Conservation (phyloP, 768 basidiomycete genomes). For the Naganishia kalamii region DNA sequence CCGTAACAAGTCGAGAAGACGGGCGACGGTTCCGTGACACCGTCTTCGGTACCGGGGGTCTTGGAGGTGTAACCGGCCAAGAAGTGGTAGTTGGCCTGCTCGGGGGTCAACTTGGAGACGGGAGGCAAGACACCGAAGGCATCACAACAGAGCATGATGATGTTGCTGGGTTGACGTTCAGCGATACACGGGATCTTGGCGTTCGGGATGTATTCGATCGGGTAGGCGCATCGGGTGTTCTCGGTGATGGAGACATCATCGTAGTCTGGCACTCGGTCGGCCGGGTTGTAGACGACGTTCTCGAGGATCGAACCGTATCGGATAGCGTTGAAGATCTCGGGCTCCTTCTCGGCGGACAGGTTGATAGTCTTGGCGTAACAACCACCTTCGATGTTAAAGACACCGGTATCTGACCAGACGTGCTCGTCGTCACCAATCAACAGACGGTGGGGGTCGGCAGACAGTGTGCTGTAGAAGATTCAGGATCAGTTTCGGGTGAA, state of each 20-base stretch:
- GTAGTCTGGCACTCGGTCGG: constrained; percentile 78
- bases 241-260: constrained; percentile 95
- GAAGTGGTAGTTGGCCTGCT: constrained; percentile 97
- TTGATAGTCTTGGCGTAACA: constrained; percentile 99
- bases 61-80: constrained; percentile 86
- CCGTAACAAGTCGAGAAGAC: constrained; percentile 99
- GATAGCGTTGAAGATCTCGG: constrained; percentile 94
- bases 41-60: constrained; percentile 98
- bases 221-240: constrained; percentile 98
- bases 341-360: constrained; percentile 93
- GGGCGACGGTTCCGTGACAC: constrained; percentile 93
- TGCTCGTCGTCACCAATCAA: constrained; percentile 99
- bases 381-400: constrained; percentile 99
- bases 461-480: constrained; percentile 59
- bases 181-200: constrained; percentile 88
- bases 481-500: not conserved
- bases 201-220: constrained; percentile 94
- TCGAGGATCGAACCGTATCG: constrained; percentile 93
- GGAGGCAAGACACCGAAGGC: constrained; percentile 97
- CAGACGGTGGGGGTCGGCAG: constrained; percentile 85
- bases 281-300: constrained; percentile 93
- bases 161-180: constrained; percentile 63
- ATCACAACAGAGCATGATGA: constrained; percentile 77
- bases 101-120: constrained; percentile 81
- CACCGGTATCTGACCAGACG: constrained; percentile 97